Base-by-base conservation (phyloP, 257 asterid species). In the Solanum boliviense region DNA sequence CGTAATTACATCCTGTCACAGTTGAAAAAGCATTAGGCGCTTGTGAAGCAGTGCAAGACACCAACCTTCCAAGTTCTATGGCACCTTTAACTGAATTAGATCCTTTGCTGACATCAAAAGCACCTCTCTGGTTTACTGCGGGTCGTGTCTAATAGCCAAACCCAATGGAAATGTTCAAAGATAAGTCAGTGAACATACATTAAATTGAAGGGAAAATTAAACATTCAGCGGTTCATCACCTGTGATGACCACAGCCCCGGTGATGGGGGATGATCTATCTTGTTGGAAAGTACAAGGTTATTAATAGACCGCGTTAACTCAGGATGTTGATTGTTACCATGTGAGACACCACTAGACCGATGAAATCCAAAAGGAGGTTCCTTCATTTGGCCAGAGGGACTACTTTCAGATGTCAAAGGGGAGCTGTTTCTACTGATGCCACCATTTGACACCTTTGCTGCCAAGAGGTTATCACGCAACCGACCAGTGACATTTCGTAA, bases 1-100 rank as follows among this genome's bases (percentile, higher is more conserved):
- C 85, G n/a, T 81, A 16, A 81, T 18, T 46, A 44, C 10, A 3
- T 29, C 68, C 18, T 18, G 27, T 48, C 85, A 81, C 39, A 81
- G 16, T 27, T 16, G 67, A 81, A 79, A 81, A 44, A 8, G 20
- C 7, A 81, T 29, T 2, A 81, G 31, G 39, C 21, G 87, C 18
- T 75, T 88, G 68, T 46, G 41, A 81, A 81, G 68, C 52, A 81
- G 70, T 46, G 85, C 67, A 79, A 81, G 83, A 56, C 74, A 87
- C 94, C 36, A 88, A 95, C 98, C 97, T 93, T 91, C 93, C 94
- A 87, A 89, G 90, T 88, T 91, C 95, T 25, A 83, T 87, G 78
- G 88, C 95, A 86, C 91, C 93, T 87, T 91, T 91, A 84, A 86
- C 87, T 60, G 95, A 87, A 86, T 90, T 87, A 76, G 88, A 92